Conservation (phyloP, 164 flowering plant species). For the Tetracentron sinense region DNA sequence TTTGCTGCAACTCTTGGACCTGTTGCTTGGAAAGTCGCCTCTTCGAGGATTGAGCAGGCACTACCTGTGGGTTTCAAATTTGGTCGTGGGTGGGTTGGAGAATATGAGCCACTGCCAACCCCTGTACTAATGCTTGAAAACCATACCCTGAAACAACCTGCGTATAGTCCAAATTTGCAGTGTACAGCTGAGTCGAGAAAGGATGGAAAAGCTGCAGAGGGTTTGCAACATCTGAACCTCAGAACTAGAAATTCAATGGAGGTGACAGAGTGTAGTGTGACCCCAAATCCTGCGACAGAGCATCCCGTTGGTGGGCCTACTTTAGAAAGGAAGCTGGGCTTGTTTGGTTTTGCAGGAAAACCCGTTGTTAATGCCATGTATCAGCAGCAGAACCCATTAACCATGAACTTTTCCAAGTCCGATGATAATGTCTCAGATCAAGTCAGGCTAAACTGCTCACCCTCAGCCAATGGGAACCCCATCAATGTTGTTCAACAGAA, state of each 20-base stretch:
- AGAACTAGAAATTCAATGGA: slow-evolving; percentile 4
- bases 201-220: slow-evolving; percentile 15
- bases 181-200: slow-evolving; percentile 22
- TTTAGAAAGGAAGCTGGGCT: slow-evolving; percentile 30
- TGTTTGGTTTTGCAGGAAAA: slow-evolving; percentile 28
- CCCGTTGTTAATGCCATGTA: neutral
- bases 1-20: slow-evolving; percentile 94
- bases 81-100: too few relatives aligned
- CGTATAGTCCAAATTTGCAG: slow-evolving; percentile 18
- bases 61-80: slow-evolving; percentile 71
- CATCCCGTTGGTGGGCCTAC: slow-evolving; percentile 20
- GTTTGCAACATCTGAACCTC: slow-evolving; percentile 9
- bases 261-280: slow-evolving; percentile 5
- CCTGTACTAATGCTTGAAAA: slow-evolving; percentile 50
- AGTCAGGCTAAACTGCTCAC: too few relatives aligned
- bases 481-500: slow-evolving; percentile 26
- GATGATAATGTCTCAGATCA: slow-evolving; percentile 32
- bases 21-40: slow-evolving; percentile 85
- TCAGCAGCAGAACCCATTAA: slow-evolving; percentile 30
- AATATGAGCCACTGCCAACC: too few relatives aligned
- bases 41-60: slow-evolving; percentile 71
- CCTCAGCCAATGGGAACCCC: slow-evolving; percentile 26
- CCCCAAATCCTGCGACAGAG: slow-evolving; percentile 26
- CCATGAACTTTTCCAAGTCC: slow-evolving; percentile 26
- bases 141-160: slow-evolving; percentile 28